These are phyloP conservation scores for Rhodocollybia butyracea DNA, from an alignment of 768 basidiomycete genomes.

Conservation along the genomic window DNA sequence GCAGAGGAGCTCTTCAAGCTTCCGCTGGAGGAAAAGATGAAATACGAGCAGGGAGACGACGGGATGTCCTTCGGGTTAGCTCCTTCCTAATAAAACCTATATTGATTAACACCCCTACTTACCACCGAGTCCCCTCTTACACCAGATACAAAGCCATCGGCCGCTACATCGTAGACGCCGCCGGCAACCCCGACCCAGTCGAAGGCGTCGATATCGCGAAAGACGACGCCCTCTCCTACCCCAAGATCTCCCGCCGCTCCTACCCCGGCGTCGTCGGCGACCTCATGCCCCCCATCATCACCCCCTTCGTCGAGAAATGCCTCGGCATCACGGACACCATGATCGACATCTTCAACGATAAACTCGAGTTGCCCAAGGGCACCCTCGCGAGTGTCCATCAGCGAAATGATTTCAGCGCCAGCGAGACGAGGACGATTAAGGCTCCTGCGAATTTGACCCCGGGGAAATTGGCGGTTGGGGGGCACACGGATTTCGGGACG, in stretches of 20 bases:
- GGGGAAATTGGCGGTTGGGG: conserved; percentile 32
- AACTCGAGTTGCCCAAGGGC: conserved; percentile 39
- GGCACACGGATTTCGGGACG: conserved; percentile 73
- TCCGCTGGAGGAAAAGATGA: conserved; percentile 33
- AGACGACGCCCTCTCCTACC: conserved; percentile 48
- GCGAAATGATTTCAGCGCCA: conserved; percentile 30
- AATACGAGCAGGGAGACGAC: conserved; percentile 33
- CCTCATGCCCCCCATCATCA: conserved; percentile 32
- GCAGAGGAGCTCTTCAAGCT: conserved; percentile 33
- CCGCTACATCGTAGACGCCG: conserved; percentile 40
- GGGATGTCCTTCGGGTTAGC: conserved; percentile 30
- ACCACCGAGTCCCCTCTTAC: neutral
- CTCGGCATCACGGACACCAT: conserved; percentile 35
- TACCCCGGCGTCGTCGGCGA: conserved; percentile 40
- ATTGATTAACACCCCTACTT: neutral
- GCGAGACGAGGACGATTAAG: conserved; percentile 41
- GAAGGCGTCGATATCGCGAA: conserved; percentile 49
- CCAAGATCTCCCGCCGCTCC: conserved; percentile 33
- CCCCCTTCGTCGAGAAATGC: conserved; percentile 16
- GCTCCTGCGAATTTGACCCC: conserved; percentile 29
- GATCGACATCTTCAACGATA: conserved; percentile 40
- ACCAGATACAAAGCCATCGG: conserved; percentile 41
- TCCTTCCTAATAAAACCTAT: neutral
- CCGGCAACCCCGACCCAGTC: conserved; percentile 37
- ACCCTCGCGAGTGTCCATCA: conserved; percentile 33